A percentile compares a stretch with the other conserved stretches of the same genome.
Conservation (phyloP, 1,139 yeast species). For the Geotrichum restrictum region DNA sequence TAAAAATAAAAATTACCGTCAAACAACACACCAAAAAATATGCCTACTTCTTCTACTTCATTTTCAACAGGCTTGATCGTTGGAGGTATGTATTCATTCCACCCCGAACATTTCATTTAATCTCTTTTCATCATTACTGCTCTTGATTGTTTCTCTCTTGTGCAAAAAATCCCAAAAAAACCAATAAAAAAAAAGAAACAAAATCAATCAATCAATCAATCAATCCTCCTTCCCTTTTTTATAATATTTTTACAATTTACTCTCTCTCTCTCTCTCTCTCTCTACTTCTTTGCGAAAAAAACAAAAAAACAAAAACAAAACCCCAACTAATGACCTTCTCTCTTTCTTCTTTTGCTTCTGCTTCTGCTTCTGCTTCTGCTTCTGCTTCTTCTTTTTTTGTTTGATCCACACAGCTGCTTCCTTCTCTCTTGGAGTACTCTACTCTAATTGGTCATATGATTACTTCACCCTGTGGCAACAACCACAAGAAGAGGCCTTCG, state of each 20-base stretch:
- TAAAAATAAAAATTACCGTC: neutral
- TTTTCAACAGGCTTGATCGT: slow-evolving; percentile 39
- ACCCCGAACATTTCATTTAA: neutral
- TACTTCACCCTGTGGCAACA: slow-evolving; percentile 67
- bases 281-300: too few species aligned
- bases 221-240: too few species aligned
- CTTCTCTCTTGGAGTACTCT: slow-evolving; percentile 75
- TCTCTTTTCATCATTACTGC: too few species aligned
- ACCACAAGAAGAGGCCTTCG: slow-evolving; percentile 51
- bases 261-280: neutral
- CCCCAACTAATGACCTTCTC: too few species aligned
- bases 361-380: neutral
- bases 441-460: slow-evolving; percentile 80
- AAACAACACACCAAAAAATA: slow-evolving; percentile 17
- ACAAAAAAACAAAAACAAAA: too few species aligned
- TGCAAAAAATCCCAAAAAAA: too few species aligned
- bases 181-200: too few species aligned
- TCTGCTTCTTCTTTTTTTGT: neutral
- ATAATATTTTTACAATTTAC: neutral
- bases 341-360: neutral
- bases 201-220: too few species aligned
- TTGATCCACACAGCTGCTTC: slow-evolving; percentile 48
- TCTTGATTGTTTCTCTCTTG: too few species aligned
- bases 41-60: slow-evolving; percentile 37
- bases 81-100: slow-evolving; percentile 25